Evolutionary conservation across 73 alveolate genomes (phyloP).

Genomic region (Paraurostyla sp.): DNA sequence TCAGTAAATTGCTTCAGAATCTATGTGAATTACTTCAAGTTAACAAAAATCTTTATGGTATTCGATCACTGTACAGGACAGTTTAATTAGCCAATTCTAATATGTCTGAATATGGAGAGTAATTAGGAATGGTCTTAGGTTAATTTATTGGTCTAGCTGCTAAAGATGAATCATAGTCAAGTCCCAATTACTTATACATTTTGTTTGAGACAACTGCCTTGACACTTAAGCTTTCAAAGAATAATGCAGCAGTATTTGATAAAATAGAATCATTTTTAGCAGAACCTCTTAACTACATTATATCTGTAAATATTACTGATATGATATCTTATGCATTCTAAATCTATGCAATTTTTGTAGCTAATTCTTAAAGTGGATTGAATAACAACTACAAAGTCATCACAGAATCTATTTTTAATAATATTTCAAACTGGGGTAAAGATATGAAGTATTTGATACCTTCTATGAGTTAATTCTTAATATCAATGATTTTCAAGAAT

Average conservation of each 20-base stretch:
- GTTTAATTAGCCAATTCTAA: slow-evolving; percentile 26
- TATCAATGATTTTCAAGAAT: slow-evolving; percentile 25
- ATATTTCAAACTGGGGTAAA: slow-evolving; percentile 49
- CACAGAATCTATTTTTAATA: background rate
- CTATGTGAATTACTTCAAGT: slow-evolving; percentile 28
- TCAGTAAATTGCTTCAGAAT: background rate
- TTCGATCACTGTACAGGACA: slow-evolving; percentile 44
- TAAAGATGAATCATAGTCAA: slow-evolving; percentile 21
- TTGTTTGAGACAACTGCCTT: slow-evolving; percentile 54
- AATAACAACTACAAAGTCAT: background rate
- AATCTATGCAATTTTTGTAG: slow-evolving; percentile 39
- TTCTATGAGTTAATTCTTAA: slow-evolving; percentile 12
- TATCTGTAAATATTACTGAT: slow-evolving; percentile 17
- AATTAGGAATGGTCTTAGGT: background rate
- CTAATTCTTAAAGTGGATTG: background rate
- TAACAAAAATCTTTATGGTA: slow-evolving; percentile 38
- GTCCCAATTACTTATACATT: slow-evolving; percentile 40
- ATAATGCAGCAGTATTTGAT: background rate
- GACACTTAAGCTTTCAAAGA: slow-evolving; percentile 3
- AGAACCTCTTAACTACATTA: background rate
- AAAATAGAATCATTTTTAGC: background rate
- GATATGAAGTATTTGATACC: slow-evolving; percentile 69
- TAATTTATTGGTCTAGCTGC: slow-evolving; percentile 37
- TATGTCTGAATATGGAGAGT: slow-evolving; percentile 13
- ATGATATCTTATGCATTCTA: slow-evolving; percentile 58